Evolutionary conservation across 1,284 basidiomycete genomes (phyloP), one percentile per base, ranked within the genome.

Genomic region (Malassezia furfur): DNA sequence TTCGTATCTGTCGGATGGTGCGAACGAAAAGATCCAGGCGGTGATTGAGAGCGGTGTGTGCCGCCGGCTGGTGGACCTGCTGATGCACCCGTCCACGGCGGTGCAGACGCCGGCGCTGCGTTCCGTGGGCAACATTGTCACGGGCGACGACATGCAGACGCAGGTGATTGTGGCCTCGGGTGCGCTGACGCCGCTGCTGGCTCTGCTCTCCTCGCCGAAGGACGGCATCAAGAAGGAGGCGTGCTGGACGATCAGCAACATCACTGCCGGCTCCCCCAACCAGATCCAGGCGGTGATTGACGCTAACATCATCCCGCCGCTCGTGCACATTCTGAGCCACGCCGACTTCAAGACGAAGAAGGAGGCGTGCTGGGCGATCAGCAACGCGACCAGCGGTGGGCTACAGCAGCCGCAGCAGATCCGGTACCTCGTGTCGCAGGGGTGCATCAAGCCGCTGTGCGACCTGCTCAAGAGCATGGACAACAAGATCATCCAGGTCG

Each of bases 291-390:
- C 89, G 40, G 78, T 82, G 64, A 82, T 82, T 54, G 81, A 82
- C 59, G 80, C 80, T 72, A 82, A 82, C 76, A 91, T 99, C 72
- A 86, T 98, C 61, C 90, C 94, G 55, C 94, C 94, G 59, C 84
- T 99, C 59, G 93, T 99, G 81, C 93, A 96, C 79, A 96, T 98
- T 67, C 85, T 99, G 56, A 85, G 86, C 75, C 86, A 94, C 70
- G 94, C 91, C 57, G 94, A 99, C 78, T 96, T 96, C 82, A 96
- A 96, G 81, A 96, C 94, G 47, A 86, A 89, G 77, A 99, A 99
- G 79, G 94, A 99, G 77, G 94, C 94, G 4, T 98, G 91, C 80
- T 99, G 94, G 94, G 94, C 94, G 15, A 91, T 99, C 70, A 96
- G 91, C 45, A 99, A 99, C 77, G 94, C 94, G 10, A 99, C 94